These are phyloP conservation scores for Leishmania lainsoni DNA, from an alignment of 208 protist genomes.

Conservation along the genomic window DNA sequence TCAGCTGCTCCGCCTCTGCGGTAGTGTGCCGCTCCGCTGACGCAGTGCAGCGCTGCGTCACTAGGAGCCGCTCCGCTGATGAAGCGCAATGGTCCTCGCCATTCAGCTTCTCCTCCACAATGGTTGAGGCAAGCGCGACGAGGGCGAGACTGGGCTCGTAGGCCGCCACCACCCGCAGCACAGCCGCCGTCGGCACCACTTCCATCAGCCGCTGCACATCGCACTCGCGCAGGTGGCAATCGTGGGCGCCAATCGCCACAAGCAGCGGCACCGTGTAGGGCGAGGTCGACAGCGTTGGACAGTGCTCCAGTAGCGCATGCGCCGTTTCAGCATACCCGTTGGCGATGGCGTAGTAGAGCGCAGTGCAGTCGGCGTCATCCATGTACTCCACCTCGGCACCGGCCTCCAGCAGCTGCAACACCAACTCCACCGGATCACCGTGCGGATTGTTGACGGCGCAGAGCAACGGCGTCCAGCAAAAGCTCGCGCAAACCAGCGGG, in stretches of 20 bases:
- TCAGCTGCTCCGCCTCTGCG: conserved; percentile 46
- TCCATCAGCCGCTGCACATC: conserved; percentile 73
- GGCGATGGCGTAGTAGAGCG: conserved; percentile 90
- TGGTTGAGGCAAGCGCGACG: conserved; percentile 53
- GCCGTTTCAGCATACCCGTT: conserved; percentile 80
- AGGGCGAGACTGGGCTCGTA: conserved; percentile 45
- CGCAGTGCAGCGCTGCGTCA: conserved; percentile 30
- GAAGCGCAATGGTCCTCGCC: conserved; percentile 37
- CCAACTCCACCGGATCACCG: conserved; percentile 73
- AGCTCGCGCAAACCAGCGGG: conserved; percentile 40
- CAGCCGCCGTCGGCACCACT: conserved; percentile 50
- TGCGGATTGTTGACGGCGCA: conserved; percentile 91
- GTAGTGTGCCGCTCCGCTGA: conserved; percentile 56
- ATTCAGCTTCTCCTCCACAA: conserved; percentile 70
- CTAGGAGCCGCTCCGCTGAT: conserved; percentile 21
- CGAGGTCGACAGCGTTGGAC: conserved; percentile 57
- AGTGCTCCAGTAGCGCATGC: conserved; percentile 58
- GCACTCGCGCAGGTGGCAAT: conserved; percentile 62
- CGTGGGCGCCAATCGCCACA: conserved; percentile 76
- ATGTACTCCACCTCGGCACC: conserved; percentile 72
- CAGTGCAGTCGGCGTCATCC: conserved; percentile 82
- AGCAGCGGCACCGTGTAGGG: conserved; percentile 65
- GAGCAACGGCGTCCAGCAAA: conserved; percentile 87
- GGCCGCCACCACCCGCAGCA: conserved; percentile 59
- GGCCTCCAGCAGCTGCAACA: conserved; percentile 58